Conservation (phyloP, 2,329 filamentous ascomycete species). For the Hymenoscyphus scutula region DNA sequence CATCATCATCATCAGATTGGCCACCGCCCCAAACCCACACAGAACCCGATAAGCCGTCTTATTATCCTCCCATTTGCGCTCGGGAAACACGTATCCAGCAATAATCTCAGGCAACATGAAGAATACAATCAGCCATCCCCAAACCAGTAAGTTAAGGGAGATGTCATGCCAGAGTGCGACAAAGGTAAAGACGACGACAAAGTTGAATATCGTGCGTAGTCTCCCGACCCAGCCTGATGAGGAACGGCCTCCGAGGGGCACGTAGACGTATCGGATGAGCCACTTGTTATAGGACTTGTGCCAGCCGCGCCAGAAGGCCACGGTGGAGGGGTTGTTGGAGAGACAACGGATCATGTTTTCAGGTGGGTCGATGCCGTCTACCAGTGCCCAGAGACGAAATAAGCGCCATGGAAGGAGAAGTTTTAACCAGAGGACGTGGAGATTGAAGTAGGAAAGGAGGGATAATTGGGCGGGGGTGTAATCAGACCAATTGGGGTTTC, state of each 20-base stretch:
- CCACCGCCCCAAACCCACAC: constrained; percentile 76
- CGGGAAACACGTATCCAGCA: constrained; percentile 69
- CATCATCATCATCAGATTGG: constrained; percentile 93
- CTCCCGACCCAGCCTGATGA: constrained; percentile 46
- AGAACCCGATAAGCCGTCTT: constrained; percentile 76
- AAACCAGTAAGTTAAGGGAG: constrained; percentile 82
- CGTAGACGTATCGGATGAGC: constrained; percentile 89
- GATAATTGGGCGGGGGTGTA: constrained; percentile 87
- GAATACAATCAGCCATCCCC: constrained; percentile 94
- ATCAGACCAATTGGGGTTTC: constrained; percentile 71
- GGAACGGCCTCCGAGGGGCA: constrained; percentile 76
- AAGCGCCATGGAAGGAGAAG: constrained; percentile 96
- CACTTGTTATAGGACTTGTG: constrained; percentile 94
- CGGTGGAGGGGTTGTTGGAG: constrained; percentile 87
- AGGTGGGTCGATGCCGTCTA: constrained; percentile 89
- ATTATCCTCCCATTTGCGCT: constrained; percentile 61
- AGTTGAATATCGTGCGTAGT: constrained; percentile 67
- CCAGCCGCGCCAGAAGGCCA: constrained; percentile 95
- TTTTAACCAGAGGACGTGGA: constrained; percentile 97
- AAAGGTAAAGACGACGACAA: constrained; percentile 87
- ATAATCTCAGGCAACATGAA: constrained; percentile 90
- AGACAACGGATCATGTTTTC: constrained; percentile 99
- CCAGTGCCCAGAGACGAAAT: constrained; percentile 91
- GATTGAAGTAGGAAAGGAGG: constrained; percentile 91
- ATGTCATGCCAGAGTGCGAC: constrained; percentile 99